Conservation (phyloP, 2,329 filamentous ascomycete species). For the Trichoderma cornu-damae region DNA sequence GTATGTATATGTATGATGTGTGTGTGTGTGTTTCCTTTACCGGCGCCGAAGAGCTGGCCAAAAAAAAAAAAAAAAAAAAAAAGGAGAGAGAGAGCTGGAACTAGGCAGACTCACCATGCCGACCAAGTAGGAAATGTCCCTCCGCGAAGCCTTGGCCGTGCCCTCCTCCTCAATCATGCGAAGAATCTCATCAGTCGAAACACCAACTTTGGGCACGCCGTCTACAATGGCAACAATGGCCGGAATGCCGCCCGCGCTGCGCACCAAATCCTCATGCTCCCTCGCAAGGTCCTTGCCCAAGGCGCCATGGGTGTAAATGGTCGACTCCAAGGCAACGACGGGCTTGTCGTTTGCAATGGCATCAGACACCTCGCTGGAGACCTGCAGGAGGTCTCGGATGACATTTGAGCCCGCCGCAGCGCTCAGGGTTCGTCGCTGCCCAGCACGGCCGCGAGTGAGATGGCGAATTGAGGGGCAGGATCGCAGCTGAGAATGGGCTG, state of each 20-base stretch:
- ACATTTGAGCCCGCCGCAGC: constrained; percentile 26
- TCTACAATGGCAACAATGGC: constrained; percentile 87
- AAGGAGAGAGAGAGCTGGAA: not conserved
- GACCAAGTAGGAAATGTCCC: constrained; percentile 77
- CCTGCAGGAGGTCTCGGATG: constrained; percentile 47
- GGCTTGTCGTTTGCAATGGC: constrained; percentile 70
- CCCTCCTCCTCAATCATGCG: constrained; percentile 63
- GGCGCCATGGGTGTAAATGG: constrained; percentile 93
- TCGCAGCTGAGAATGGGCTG: not conserved
- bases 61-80: too few species aligned
- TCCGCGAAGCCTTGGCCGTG: constrained; percentile 77
- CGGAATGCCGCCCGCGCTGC: constrained; percentile 74
- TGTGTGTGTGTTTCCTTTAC: not conserved
- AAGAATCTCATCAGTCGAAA: constrained; percentile 65
- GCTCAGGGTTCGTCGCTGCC: constrained; percentile 10
- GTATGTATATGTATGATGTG: too few species aligned
- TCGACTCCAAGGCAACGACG: constrained; percentile 88
- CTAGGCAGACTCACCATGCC: constrained; percentile 59
- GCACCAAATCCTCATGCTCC: constrained; percentile 79
- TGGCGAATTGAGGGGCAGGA: not conserved
- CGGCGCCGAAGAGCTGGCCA: too few species aligned
- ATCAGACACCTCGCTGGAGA: constrained; percentile 78
- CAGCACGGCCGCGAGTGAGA: not conserved
- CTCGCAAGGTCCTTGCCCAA: constrained; percentile 67
- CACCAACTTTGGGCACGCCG: constrained; percentile 75